These are phyloP conservation scores for Verticillium zaregamsianum DNA, from an alignment of 2,329 filamentous ascomycete genomes.

Conservation along the genomic window DNA sequence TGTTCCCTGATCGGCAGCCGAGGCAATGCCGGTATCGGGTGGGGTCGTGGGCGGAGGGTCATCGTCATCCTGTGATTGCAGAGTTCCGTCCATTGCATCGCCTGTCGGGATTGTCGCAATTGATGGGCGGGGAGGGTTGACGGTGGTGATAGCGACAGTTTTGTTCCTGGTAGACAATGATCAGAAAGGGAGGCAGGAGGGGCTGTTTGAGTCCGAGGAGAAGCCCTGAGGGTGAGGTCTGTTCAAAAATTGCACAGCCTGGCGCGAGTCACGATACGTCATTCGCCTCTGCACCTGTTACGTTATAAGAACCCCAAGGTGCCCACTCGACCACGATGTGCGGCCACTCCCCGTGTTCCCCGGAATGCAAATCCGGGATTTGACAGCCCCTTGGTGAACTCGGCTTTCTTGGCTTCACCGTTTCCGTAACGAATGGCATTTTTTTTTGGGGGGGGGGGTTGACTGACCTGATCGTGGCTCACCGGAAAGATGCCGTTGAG, in stretches of 20 bases:
- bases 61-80: constrained; percentile 10
- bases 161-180: background rate
- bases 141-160: background rate
- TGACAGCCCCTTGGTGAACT: background rate
- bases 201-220: background rate
- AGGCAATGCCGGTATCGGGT: constrained; percentile 4
- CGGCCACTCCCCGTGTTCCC: background rate
- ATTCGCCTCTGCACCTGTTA: background rate
- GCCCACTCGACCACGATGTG: background rate
- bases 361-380: background rate
- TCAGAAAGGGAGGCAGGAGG: background rate
- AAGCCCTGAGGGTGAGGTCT: background rate
- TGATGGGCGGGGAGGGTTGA: background rate
- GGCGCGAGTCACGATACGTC: background rate
- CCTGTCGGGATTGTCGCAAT: background rate
- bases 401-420: background rate
- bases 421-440: background rate
- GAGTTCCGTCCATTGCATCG: constrained; percentile 12
- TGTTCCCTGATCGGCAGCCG: background rate
- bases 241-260: background rate
- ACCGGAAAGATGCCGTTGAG: no score
- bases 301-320: background rate
- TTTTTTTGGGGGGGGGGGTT: background rate
- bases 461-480: background rate
- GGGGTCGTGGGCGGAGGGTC: constrained; percentile 8